Percentiles rank a stretch among this genome's conserved stretches.
phyloP scores from a whole-genome alignment of 2,329 filamentous ascomycete species.

The Fusarium udum region DNA sequence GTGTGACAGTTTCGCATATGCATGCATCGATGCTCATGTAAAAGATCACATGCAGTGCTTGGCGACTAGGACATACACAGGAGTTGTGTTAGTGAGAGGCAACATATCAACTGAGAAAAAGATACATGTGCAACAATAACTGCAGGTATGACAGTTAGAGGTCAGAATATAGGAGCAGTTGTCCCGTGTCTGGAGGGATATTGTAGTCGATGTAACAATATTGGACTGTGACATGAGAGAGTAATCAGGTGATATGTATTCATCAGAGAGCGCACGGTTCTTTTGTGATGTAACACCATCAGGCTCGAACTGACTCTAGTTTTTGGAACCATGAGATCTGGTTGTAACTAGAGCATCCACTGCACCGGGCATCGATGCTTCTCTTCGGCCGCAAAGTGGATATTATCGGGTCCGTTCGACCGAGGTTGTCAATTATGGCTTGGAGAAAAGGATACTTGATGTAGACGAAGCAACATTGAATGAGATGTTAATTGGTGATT shows the following conservation, averaged over 20 bases:
- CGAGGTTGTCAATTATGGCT: constrained; percentile 7
- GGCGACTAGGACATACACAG: not conserved
- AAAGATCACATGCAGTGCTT: not conserved
- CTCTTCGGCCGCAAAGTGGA: constrained; percentile 22
- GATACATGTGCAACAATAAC: not conserved
- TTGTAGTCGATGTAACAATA: not conserved
- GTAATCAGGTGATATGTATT: not conserved
- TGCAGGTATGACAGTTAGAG: not conserved
- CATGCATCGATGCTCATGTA: not conserved
- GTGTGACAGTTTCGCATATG: not conserved
- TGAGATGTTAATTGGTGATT: too few relatives aligned
- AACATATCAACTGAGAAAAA: not conserved
- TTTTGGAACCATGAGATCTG: not conserved
- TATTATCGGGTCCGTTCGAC: constrained; percentile 32
- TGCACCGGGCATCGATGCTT: constrained; percentile 12
- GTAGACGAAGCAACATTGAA: not conserved
- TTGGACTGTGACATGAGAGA: not conserved
- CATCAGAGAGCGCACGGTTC: not conserved
- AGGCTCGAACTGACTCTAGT: not conserved
- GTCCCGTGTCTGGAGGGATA: not conserved
- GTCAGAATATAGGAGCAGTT: not conserved
- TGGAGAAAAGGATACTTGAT: not conserved
- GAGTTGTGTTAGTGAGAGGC: constrained; percentile 1
- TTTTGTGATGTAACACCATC: not conserved
- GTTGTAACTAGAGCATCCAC: constrained; percentile 14